Conservation (phyloP, 768 basidiomycete genomes). For the Tricholoma terreum region DNA sequence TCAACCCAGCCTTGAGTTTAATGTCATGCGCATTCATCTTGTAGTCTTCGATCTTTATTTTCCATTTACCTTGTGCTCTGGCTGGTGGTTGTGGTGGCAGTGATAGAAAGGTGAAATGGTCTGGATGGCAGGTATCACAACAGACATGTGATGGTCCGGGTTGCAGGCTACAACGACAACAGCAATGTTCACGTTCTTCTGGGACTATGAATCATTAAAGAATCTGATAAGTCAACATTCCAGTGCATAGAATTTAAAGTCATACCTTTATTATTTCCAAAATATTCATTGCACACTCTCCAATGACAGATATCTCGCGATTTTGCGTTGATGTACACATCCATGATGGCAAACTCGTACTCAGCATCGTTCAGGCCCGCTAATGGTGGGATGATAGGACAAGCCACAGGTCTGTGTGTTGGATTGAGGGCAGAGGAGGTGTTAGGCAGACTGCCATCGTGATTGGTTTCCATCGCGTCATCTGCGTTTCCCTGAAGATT, state of each 20-base stretch:
- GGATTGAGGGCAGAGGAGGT: neutral
- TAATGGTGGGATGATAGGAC: neutral
- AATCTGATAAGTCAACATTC: no score
- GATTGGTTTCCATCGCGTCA: neutral
- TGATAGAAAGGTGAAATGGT: neutral
- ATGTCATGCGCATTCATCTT: constrained; percentile 3
- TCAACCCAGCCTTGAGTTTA: constrained; percentile 1
- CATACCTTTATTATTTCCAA: neutral
- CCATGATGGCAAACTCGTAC: neutral
- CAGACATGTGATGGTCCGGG: neutral
- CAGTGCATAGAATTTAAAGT: no score
- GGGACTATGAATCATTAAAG: no score
- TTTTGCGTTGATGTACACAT: neutral
- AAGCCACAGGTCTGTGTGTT: neutral
- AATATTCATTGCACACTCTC: neutral
- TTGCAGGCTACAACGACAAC: constrained; percentile 4
- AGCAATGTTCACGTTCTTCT: constrained; percentile 4
- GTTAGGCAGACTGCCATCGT: neutral
- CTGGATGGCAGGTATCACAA: constrained; percentile 8
- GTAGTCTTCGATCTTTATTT: neutral
- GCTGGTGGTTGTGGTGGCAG: neutral
- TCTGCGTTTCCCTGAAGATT: neutral
- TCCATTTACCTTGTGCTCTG: neutral
- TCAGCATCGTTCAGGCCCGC: neutral
- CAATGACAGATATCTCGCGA: neutral